phyloP scores from a whole-genome alignment of 1,139 yeast genomes.

The Saccharomyces hybrid region DNA sequence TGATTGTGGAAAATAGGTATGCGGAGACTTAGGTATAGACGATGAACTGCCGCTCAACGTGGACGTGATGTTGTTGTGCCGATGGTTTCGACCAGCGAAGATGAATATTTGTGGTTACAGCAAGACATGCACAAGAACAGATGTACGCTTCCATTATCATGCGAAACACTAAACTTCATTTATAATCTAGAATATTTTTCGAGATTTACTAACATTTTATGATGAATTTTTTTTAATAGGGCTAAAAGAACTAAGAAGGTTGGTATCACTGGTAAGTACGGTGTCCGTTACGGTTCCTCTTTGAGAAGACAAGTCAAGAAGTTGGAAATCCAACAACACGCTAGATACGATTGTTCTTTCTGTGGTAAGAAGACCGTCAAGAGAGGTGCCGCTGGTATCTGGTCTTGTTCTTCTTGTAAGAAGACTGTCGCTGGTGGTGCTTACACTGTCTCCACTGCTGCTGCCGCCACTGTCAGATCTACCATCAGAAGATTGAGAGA shows the following conservation, averaged over 20 bases:
- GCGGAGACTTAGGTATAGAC: no score
- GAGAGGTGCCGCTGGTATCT: slow-evolving; percentile 98
- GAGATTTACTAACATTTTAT: slow-evolving; percentile 6
- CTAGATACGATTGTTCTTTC: slow-evolving; percentile 98
- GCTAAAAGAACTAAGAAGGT: slow-evolving; percentile 99
- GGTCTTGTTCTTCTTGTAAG: slow-evolving; percentile 91
- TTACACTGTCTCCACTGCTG: slow-evolving; percentile 97
- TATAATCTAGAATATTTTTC: neutral
- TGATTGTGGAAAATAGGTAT: no score
- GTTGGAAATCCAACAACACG: slow-evolving; percentile 98
- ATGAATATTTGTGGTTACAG: no score
- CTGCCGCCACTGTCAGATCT: slow-evolving; percentile 99
- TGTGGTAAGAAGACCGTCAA: slow-evolving; percentile 98
- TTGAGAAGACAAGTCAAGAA: slow-evolving; percentile 99
- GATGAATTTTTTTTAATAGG: slow-evolving; percentile 40
- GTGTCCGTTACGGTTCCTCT: slow-evolving; percentile 99
- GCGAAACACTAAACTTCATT: neutral
- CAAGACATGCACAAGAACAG: no score
- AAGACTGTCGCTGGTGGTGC: slow-evolving; percentile 99
- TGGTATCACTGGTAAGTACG: slow-evolving; percentile 99
- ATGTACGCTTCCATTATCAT: neutral
- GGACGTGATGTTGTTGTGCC: no score
- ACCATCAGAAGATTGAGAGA: slow-evolving; percentile 99
- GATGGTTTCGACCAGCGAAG: no score
- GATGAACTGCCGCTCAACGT: no score